Evolutionary conservation across 371 early-diverging fungal genomes (phyloP).

Genomic region (Mortierella sp.): DNA sequence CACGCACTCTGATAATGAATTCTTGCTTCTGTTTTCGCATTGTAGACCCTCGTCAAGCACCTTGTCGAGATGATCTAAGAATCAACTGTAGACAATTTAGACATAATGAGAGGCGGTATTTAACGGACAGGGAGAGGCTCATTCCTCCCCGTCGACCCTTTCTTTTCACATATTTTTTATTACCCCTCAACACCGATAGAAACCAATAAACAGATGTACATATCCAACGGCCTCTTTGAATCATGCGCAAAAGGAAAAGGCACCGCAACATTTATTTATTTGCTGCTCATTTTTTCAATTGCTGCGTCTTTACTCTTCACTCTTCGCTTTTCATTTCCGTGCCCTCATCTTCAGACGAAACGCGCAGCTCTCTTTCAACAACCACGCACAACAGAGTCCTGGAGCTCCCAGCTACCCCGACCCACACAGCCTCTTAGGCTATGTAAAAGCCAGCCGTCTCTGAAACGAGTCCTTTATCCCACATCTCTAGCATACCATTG

Average conservation of each 20-base stretch:
- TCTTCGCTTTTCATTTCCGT: no score
- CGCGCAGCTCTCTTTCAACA: no score
- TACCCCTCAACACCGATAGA: background rate
- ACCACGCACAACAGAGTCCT: background rate
- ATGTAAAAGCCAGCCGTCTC: background rate
- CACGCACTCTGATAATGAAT: background rate
- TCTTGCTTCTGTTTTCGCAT: background rate
- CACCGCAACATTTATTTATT: no score
- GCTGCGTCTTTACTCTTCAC: no score
- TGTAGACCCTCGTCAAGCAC: constrained; percentile 53
- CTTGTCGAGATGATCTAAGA: constrained; percentile 56
- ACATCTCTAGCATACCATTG: background rate
- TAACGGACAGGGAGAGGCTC: background rate
- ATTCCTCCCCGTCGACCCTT: background rate
- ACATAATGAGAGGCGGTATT: background rate
- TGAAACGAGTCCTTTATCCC: background rate
- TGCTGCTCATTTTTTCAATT: no score
- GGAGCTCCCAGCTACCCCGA: background rate
- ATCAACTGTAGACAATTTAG: background rate
- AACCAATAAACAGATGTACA: constrained; percentile 9
- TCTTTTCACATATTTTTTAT: constrained; percentile 2
- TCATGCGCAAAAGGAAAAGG: no score
- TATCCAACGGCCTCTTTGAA: background rate
- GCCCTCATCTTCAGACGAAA: no score
- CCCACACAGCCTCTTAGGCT: background rate